A percentile compares a stretch with the other conserved stretches of the same genome.
Evolutionary conservation across 495 filamentous ascomycete genomes (phyloP).

Genomic region (Penicillium soppii): DNA sequence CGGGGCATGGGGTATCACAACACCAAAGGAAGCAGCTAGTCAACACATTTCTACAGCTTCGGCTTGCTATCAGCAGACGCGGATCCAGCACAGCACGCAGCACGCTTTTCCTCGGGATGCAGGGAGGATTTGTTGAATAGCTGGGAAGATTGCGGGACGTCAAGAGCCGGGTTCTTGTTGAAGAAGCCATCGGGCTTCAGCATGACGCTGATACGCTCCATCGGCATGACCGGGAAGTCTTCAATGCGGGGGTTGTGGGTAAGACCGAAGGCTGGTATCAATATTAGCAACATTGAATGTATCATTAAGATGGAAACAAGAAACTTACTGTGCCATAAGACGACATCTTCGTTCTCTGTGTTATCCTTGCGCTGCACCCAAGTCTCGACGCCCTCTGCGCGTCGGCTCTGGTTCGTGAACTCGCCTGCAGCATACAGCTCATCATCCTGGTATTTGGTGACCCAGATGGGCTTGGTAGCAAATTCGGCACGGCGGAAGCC

Average conservation of each 20-base stretch:
- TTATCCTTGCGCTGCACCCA: slow-evolving; percentile 47
- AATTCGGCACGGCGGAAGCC: too few relatives aligned
- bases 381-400: slow-evolving; percentile 46
- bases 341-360: slow-evolving; percentile 48
- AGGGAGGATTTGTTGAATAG: slow-evolving; percentile 38
- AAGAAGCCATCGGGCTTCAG: slow-evolving; percentile 78
- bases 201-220: slow-evolving; percentile 48
- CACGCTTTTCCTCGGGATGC: slow-evolving; percentile 33
- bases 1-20: slow-evolving; percentile 1
- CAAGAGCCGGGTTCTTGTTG: slow-evolving; percentile 68
- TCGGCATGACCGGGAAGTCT: slow-evolving; percentile 68
- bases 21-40: slow-evolving; percentile 17
- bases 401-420: slow-evolving; percentile 83
- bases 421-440: slow-evolving; percentile 82
- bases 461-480: slow-evolving; percentile 78
- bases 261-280: slow-evolving; percentile 52
- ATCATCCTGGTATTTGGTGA: slow-evolving; percentile 73
- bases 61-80: slow-evolving; percentile 28
- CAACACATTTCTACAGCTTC: slow-evolving; percentile 39
- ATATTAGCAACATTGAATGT: too few relatives aligned
- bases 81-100: too few relatives aligned
- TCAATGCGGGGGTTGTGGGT: slow-evolving; percentile 60
- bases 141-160: slow-evolving; percentile 53
- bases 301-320: not conserved
- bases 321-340: slow-evolving; percentile 45